Conservation (phyloP, 2,329 filamentous ascomycete species). For the Orbilia javanica region DNA sequence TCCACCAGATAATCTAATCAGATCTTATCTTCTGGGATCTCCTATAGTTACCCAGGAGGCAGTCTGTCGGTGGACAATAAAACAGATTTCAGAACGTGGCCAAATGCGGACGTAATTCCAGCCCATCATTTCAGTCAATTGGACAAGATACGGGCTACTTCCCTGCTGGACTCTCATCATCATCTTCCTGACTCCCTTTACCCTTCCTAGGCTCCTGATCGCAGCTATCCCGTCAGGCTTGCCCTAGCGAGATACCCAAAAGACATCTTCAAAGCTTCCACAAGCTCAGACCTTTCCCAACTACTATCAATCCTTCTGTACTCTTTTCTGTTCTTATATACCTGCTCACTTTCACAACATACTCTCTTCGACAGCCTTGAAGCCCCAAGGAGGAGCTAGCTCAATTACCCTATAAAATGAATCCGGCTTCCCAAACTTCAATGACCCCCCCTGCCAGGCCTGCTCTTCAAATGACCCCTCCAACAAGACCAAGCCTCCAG, state of each 20-base stretch:
- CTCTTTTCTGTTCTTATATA: not conserved
- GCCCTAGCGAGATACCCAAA: not conserved
- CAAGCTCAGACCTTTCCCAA: conserved; percentile 29
- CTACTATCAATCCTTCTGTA: conserved; percentile 47
- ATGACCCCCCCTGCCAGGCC: conserved; percentile 51
- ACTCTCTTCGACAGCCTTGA: not conserved
- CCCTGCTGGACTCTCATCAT: not conserved
- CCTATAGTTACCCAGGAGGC: too few species aligned
- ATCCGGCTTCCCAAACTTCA: not conserved
- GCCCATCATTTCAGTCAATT: not conserved
- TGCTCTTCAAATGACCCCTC: conserved; percentile 12
- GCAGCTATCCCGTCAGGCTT: not conserved
- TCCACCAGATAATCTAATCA: too few species aligned
- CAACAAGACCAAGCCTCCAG: conserved; percentile 9
- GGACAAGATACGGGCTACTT: not conserved
- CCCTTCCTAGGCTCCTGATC: not conserved
- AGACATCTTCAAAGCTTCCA: conserved; percentile 4
- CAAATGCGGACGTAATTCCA: not conserved
- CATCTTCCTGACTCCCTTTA: not conserved
- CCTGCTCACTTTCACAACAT: not conserved
- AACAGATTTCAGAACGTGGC: too few species aligned
- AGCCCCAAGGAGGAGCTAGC: not conserved
- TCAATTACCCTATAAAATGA: conserved; percentile 24
- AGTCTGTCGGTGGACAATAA: too few species aligned
- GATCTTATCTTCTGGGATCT: too few species aligned